Evolutionary conservation across 176 grass and related monocot species (phyloP).

Genomic region (Phragmites australis): DNA sequence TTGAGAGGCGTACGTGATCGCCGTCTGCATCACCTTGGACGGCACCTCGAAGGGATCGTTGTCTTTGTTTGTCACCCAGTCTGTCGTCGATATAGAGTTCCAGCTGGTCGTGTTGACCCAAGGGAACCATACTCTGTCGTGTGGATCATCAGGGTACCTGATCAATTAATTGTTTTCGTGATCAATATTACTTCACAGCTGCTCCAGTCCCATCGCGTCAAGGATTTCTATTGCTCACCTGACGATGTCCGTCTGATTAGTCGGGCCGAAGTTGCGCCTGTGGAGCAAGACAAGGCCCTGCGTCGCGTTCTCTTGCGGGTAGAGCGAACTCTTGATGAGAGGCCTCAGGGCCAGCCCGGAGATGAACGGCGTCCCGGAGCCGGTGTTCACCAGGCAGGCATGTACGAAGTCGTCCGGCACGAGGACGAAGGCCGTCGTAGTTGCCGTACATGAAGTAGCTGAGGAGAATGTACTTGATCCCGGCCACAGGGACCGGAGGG

Average conservation of each 20-base stretch:
- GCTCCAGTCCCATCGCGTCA: too few relatives aligned
- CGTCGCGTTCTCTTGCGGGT: slow-evolving; percentile 4
- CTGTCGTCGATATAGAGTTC: slow-evolving; percentile 10
- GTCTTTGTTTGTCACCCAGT: slow-evolving; percentile 10
- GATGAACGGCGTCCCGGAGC: slow-evolving; percentile 56
- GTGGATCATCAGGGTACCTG: slow-evolving; percentile 51
- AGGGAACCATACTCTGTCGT: background rate
- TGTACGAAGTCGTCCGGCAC: slow-evolving; percentile 23
- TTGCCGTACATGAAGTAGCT: slow-evolving; percentile 55
- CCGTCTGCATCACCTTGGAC: slow-evolving; percentile 53
- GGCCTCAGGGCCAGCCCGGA: slow-evolving; percentile 55
- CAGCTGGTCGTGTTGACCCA: background rate
- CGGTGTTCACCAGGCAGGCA: slow-evolving; percentile 54
- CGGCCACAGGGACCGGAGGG: slow-evolving; percentile 28
- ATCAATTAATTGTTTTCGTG: too few relatives aligned
- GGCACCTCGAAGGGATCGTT: slow-evolving; percentile 21
- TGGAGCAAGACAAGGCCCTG: slow-evolving; percentile 33
- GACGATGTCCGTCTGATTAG: background rate
- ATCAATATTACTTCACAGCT: too few relatives aligned
- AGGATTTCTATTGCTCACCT: background rate
- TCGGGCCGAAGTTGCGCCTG: slow-evolving; percentile 30
- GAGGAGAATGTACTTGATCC: slow-evolving; percentile 49
- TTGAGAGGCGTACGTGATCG: slow-evolving; percentile 7
- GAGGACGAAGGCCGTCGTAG: slow-evolving; percentile 52
- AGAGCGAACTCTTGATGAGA: slow-evolving; percentile 34